Evolutionary conservation across 1,139 yeast genomes (phyloP).

Genomic region (Yamadazyma atlantica): DNA sequence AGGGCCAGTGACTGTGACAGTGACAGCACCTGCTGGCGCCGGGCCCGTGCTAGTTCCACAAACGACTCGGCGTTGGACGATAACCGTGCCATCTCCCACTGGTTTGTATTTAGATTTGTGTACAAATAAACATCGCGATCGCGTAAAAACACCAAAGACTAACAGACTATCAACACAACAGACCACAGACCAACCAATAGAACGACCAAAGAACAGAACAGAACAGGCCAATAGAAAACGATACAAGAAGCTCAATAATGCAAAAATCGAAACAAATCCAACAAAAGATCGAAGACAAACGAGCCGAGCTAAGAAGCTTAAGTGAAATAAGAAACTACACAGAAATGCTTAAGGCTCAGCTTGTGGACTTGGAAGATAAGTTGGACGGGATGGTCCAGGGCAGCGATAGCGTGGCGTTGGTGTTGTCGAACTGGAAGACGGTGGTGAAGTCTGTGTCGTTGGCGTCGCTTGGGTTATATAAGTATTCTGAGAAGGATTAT

Average conservation of each 20-base stretch:
- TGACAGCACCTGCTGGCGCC: conserved; percentile 8
- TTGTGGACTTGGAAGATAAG: conserved; percentile 49
- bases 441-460: conserved; percentile 64
- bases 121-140: conserved; percentile 4
- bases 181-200: too few species aligned
- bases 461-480: conserved; percentile 61
- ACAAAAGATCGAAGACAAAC: conserved; percentile 44
- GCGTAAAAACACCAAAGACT: too few species aligned
- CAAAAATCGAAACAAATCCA: conserved; percentile 18
- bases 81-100: conserved; percentile 17
- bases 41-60: conserved; percentile 10
- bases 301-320: conserved; percentile 52
- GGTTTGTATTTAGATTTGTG: background rate
- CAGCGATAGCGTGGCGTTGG: conserved; percentile 53
- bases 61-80: conserved; percentile 17
- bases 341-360: conserved; percentile 42
- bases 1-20: background rate
- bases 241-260: conserved; percentile 5
- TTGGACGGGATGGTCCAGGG: conserved; percentile 55
- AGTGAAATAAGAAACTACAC: conserved; percentile 52
- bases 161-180: too few species aligned
- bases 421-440: conserved; percentile 69
- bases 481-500: conserved; percentile 46
- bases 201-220: too few species aligned
- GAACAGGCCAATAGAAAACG: too few species aligned